phyloP scores from a whole-genome alignment of 768 basidiomycete species.

The Piloderma croceum region DNA sequence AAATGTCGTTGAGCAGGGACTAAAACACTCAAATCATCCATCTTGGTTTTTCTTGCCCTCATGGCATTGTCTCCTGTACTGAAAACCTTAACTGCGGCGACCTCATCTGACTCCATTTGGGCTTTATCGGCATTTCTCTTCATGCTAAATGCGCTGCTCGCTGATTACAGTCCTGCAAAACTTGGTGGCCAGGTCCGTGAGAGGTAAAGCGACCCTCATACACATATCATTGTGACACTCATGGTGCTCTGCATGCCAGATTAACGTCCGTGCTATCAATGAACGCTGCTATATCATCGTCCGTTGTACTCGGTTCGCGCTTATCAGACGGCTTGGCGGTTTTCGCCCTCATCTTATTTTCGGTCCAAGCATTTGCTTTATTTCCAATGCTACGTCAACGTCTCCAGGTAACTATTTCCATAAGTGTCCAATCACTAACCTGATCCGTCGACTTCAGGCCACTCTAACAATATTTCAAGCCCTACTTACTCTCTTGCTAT shows the following conservation, averaged over 20 bases:
- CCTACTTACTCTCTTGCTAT: conserved; percentile 48
- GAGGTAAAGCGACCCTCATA: conserved; percentile 40
- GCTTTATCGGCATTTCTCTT: conserved; percentile 85
- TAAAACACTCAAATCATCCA: conserved; percentile 70
- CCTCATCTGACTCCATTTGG: conserved; percentile 96
- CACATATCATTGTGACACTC: conserved; percentile 5
- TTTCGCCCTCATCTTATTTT: conserved; percentile 82
- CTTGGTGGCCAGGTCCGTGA: conserved; percentile 45
- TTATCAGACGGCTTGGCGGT: conserved; percentile 78
- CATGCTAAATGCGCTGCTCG: conserved; percentile 72
- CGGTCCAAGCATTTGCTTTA: conserved; percentile 77
- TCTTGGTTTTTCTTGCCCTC: conserved; percentile 83
- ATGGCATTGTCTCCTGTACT: conserved; percentile 89
- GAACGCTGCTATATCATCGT: conserved; percentile 89
- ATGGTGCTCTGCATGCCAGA: conserved; percentile 33
- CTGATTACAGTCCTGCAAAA: conserved; percentile 65
- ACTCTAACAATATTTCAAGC: conserved; percentile 42
- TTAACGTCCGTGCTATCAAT: conserved; percentile 80
- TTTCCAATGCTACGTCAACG: conserved; percentile 76
- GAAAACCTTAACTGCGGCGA: conserved; percentile 87
- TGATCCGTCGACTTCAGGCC: conserved; percentile 31
- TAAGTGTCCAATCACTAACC: conserved; percentile 7
- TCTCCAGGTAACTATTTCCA: conserved; percentile 47
- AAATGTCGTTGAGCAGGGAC: conserved; percentile 41
- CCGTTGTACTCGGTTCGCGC: conserved; percentile 89